phyloP scores from a whole-genome alignment of 164 flowering plant species.

The Annona cherimola region DNA sequence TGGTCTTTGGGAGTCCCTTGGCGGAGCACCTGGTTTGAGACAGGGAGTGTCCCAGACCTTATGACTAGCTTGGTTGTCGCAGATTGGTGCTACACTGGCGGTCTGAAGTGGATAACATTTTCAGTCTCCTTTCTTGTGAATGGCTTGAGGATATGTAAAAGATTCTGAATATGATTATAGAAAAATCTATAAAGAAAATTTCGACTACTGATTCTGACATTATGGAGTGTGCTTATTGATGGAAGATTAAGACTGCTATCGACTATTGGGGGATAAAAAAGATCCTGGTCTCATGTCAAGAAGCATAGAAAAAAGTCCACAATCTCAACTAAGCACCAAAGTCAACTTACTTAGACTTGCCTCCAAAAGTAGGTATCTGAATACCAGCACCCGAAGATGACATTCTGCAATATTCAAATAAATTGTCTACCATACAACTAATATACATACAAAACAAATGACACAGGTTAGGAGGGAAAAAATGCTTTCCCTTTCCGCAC shows the following conservation, averaged over 20 bases:
- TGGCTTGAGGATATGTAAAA: neutral
- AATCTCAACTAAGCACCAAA: neutral
- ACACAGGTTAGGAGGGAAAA: neutral
- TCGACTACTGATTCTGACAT: conserved; percentile 2
- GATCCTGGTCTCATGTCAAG: conserved; percentile 6
- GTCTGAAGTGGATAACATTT: neutral
- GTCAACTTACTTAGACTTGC: conserved; percentile 3
- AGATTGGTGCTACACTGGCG: neutral
- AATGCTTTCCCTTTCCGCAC: neutral
- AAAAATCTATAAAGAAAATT: neutral
- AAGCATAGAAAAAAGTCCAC: neutral
- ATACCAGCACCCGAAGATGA: conserved; percentile 1
- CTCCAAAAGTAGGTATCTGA: conserved; percentile 5
- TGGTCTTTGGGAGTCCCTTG: neutral
- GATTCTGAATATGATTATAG: conserved; percentile 1
- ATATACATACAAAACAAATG: neutral
- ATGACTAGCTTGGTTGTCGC: neutral
- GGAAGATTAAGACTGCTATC: neutral
- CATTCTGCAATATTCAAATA: neutral
- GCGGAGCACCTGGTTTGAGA: neutral
- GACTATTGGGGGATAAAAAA: conserved; percentile 4
- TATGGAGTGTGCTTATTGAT: neutral
- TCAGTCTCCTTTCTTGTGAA: neutral
- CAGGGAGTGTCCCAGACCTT: neutral
- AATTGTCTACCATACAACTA: neutral